These are phyloP conservation scores for Exidia glandulosa DNA, from an alignment of 768 basidiomycete species.

Conservation along the genomic window DNA sequence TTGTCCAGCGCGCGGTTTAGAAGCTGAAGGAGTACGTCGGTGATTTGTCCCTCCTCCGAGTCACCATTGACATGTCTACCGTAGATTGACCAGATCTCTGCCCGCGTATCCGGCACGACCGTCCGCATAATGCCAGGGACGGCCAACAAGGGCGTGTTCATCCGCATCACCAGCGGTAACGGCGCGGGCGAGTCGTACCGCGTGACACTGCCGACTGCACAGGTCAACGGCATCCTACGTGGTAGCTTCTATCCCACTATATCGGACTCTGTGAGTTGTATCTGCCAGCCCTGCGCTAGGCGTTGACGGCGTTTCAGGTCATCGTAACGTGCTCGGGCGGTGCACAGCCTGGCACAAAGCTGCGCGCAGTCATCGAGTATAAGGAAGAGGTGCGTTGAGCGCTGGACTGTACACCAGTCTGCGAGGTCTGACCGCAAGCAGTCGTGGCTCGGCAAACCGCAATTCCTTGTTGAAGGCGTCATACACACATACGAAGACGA, in stretches of 20 bases:
- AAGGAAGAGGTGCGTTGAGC: slow-evolving; percentile 73
- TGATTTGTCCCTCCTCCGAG: neutral
- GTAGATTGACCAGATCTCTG: slow-evolving; percentile 79
- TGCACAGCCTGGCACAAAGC: slow-evolving; percentile 40
- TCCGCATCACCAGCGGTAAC: slow-evolving; percentile 60
- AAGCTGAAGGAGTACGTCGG: slow-evolving; percentile 45
- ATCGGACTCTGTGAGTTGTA: slow-evolving; percentile 39
- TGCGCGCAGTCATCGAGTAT: slow-evolving; percentile 82
- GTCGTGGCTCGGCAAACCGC: slow-evolving; percentile 87
- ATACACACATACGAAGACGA: slow-evolving; percentile 71
- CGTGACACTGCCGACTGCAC: slow-evolving; percentile 81
- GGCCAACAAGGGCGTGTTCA: slow-evolving; percentile 81
- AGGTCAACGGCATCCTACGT: slow-evolving; percentile 84
- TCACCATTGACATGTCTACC: neutral
- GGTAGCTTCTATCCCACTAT: slow-evolving; percentile 90
- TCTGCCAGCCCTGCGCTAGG: neutral
- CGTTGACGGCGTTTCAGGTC: slow-evolving; percentile 19
- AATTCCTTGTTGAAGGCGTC: slow-evolving; percentile 79
- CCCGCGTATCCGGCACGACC: slow-evolving; percentile 81
- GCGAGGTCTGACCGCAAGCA: slow-evolving; percentile 14
- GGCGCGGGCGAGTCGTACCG: slow-evolving; percentile 76
- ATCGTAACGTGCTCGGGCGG: slow-evolving; percentile 74
- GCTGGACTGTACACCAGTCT: neutral
- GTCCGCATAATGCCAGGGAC: slow-evolving; percentile 74
- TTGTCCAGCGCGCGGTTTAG: slow-evolving; percentile 64